These are phyloP conservation scores for Pseudonitzschia multistriata DNA, from an alignment of 108 stramenopile species.

Conservation along the genomic window DNA sequence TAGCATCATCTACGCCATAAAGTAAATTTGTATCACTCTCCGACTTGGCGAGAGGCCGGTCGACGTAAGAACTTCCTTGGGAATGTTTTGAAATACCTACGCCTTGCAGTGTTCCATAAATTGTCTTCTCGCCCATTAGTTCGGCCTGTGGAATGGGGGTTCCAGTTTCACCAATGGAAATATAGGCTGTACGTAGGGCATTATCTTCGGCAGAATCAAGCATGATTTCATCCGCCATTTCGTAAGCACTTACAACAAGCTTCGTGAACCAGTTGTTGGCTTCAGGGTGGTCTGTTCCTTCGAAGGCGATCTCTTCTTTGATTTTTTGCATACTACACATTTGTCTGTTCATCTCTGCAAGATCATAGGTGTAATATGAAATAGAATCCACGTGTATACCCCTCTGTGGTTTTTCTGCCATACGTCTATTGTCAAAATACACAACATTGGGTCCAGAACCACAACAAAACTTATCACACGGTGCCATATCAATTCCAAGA, in stretches of 20 bases:
- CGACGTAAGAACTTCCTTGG: constrained; percentile 15
- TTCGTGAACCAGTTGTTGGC: constrained; percentile 57
- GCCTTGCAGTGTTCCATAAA: constrained; percentile 14
- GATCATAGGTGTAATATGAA: constrained; percentile 74
- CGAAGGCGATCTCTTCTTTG: constrained; percentile 62
- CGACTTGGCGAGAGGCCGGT: not conserved
- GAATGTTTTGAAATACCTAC: constrained; percentile 1
- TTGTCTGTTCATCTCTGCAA: constrained; percentile 57
- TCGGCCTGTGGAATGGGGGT: constrained; percentile 40
- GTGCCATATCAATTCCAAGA: constrained; percentile 71
- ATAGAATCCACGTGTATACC: constrained; percentile 79
- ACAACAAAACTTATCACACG: constrained; percentile 39
- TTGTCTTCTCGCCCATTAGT: constrained; percentile 30
- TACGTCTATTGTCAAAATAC: constrained; percentile 33
- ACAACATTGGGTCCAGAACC: constrained; percentile 21
- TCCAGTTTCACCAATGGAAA: constrained; percentile 19
- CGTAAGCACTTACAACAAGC: constrained; percentile 33
- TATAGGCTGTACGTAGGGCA: constrained; percentile 32
- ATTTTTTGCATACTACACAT: constrained; percentile 59
- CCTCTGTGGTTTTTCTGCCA: constrained; percentile 31
- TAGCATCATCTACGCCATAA: constrained; percentile 3
- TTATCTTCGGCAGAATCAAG: constrained; percentile 55
- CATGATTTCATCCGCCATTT: constrained; percentile 48
- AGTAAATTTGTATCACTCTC: constrained; percentile 2
- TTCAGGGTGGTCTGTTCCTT: constrained; percentile 46